These are phyloP conservation scores for Guillardia theta DNA, from an alignment of 78 protist genomes.

Conservation along the genomic window DNA sequence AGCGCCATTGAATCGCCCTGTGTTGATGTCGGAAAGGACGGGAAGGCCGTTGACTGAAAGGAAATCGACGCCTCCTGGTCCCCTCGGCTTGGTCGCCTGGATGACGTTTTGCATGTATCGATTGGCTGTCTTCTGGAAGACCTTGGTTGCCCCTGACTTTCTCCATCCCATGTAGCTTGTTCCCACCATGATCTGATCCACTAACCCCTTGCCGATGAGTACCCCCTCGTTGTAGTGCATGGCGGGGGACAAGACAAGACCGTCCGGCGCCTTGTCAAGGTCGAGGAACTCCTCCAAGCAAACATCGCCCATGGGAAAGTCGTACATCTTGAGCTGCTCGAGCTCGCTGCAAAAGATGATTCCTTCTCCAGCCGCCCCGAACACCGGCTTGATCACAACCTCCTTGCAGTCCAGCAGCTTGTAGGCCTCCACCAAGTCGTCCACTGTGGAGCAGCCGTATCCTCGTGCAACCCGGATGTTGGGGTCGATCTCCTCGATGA, in stretches of 20 bases:
- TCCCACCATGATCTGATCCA: constrained; percentile 38
- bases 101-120: neutral
- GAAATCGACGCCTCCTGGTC: constrained; percentile 41
- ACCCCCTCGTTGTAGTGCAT: constrained; percentile 10
- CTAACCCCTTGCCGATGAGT: neutral
- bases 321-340: constrained; percentile 22
- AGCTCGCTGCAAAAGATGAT: neutral
- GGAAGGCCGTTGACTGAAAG: constrained; percentile 6
- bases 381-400: constrained; percentile 33
- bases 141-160: neutral
- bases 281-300: neutral
- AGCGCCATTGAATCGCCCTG: constrained; percentile 29
- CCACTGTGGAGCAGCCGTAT: neutral
- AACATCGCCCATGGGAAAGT: constrained; percentile 30
- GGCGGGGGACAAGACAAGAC: constrained; percentile 36
- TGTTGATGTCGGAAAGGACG: constrained; percentile 30
- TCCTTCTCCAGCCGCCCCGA: constrained; percentile 35
- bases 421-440: constrained; percentile 23
- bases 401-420: neutral
- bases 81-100: neutral
- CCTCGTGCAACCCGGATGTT: neutral
- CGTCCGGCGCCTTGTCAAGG: constrained; percentile 25
- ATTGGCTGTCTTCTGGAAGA: neutral
- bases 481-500: neutral
- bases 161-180: constrained; percentile 9